Evolutionary conservation across 192 early-diverging fungal species (phyloP).

Genomic region (Thamnidium elegans): DNA sequence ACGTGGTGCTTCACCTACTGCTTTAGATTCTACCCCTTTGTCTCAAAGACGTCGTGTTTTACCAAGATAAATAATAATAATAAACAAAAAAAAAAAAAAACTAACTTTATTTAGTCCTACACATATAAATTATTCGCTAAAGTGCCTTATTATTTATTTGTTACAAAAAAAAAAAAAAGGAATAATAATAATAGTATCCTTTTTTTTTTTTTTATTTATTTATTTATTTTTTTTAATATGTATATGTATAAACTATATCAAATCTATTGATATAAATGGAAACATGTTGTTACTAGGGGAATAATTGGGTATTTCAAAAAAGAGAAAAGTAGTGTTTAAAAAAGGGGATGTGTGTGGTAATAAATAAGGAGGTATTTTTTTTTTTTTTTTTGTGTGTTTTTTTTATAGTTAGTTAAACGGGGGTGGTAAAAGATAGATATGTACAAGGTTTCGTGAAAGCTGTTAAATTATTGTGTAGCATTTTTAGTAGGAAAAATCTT

Average conservation of each 20-base stretch:
- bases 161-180: constrained; percentile 2
- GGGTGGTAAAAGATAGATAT: not conserved
- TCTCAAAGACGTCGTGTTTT: too few species aligned
- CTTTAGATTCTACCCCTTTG: too few species aligned
- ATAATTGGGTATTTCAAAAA: constrained; percentile 5
- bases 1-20: too few species aligned
- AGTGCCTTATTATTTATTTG: constrained; percentile 11
- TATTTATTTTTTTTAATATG: not conserved
- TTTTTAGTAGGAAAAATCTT: constrained; percentile 2
- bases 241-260: constrained; percentile 2
- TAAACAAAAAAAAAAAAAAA: too few species aligned
- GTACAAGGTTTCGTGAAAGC: not conserved
- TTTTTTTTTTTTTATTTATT: not conserved
- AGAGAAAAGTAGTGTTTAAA: constrained; percentile 12
- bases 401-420: too few species aligned
- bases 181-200: too few species aligned
- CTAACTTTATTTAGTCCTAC: too few species aligned
- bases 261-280: constrained; percentile 4
- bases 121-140: constrained; percentile 3
- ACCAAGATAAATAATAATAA: too few species aligned
- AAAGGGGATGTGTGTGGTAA: not conserved
- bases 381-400: constrained; percentile 12
- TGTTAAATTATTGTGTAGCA: constrained; percentile 19
- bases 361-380: not conserved
- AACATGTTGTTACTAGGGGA: constrained; percentile 10